Conservation (phyloP, 2,329 filamentous ascomycete genomes). For the Coniella vitis region DNA sequence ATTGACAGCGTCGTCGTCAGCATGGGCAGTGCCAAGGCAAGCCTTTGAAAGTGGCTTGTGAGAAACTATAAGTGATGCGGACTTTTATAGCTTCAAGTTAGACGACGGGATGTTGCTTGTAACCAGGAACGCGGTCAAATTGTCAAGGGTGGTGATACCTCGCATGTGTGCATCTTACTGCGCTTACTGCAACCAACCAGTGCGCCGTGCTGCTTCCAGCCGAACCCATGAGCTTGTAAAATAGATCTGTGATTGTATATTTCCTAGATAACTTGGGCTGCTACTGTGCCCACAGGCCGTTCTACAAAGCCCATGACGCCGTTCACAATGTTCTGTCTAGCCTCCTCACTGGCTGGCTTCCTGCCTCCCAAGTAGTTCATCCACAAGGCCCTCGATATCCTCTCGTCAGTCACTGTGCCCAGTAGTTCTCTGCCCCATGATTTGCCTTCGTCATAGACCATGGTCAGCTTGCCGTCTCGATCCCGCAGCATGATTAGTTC, state of each 20-base stretch:
- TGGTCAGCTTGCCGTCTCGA: constrained; percentile 55
- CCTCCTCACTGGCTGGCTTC: constrained; percentile 78
- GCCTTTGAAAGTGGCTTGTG: constrained; percentile 3
- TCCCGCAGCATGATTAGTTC: constrained; percentile 70
- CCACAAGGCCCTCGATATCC: constrained; percentile 78
- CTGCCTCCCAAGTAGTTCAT: constrained; percentile 82
- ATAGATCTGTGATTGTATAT: too few relatives aligned
- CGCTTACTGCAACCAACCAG: too few relatives aligned
- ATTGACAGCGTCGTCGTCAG: constrained; percentile 9
- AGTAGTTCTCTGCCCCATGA: constrained; percentile 45
- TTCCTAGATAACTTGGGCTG: constrained; percentile 58
- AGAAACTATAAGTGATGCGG: too few relatives aligned
- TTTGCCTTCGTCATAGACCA: constrained; percentile 57
- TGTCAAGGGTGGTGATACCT: too few relatives aligned
- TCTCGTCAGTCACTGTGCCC: constrained; percentile 69
- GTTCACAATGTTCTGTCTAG: constrained; percentile 74
- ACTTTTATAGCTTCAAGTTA: too few relatives aligned
- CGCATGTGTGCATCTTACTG: too few relatives aligned
- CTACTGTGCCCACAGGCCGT: constrained; percentile 79
- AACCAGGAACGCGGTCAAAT: too few relatives aligned
- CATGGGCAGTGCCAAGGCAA: constrained; percentile 5
- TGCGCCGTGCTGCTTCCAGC: too few relatives aligned
- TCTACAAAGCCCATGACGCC: constrained; percentile 85
- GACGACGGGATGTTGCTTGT: too few relatives aligned
- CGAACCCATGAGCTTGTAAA: background rate